Evolutionary conservation across 73 alveolate genomes (phyloP).

Genomic region (Stentor coeruleus): DNA sequence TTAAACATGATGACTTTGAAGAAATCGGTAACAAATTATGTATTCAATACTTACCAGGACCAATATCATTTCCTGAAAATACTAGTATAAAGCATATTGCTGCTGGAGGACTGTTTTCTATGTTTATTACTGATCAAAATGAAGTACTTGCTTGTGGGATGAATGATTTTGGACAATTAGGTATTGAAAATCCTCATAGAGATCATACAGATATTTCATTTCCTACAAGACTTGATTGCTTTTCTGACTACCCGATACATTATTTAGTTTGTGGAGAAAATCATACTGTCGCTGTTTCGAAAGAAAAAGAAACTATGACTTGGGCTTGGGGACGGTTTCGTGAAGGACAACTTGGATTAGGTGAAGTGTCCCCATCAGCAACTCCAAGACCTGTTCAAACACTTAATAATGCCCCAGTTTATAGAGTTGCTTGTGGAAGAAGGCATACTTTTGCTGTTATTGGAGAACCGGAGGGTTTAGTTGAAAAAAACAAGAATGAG

Average conservation of each 20-base stretch:
- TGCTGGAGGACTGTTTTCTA: conserved; percentile 78
- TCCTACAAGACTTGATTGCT: conserved; percentile 81
- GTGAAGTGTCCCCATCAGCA: conserved; percentile 64
- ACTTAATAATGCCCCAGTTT: conserved; percentile 54
- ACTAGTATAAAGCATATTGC: conserved; percentile 46
- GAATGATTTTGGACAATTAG: conserved; percentile 88
- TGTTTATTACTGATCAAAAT: conserved; percentile 69
- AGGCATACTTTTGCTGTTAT: conserved; percentile 72
- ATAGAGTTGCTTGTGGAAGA: conserved; percentile 86
- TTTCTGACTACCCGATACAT: conserved; percentile 68
- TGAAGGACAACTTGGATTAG: conserved; percentile 87
- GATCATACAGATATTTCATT: conserved; percentile 59
- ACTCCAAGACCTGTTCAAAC: conserved; percentile 84
- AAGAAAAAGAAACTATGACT: conserved; percentile 71
- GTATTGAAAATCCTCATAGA: conserved; percentile 62
- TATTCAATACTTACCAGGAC: conserved; percentile 62
- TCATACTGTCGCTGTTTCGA: conserved; percentile 83
- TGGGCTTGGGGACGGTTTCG: conserved; percentile 95
- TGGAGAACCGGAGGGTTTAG: conserved; percentile 38
- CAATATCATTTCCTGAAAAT: conserved; percentile 48
- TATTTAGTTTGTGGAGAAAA: conserved; percentile 82
- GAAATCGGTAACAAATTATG: conserved; percentile 81
- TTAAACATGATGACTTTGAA: conserved; percentile 82
- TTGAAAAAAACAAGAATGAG: neutral
- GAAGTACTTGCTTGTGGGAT: conserved; percentile 91